Evolutionary conservation across 306 rosid genomes (phyloP).

Genomic region (Biancaea sappan): DNA sequence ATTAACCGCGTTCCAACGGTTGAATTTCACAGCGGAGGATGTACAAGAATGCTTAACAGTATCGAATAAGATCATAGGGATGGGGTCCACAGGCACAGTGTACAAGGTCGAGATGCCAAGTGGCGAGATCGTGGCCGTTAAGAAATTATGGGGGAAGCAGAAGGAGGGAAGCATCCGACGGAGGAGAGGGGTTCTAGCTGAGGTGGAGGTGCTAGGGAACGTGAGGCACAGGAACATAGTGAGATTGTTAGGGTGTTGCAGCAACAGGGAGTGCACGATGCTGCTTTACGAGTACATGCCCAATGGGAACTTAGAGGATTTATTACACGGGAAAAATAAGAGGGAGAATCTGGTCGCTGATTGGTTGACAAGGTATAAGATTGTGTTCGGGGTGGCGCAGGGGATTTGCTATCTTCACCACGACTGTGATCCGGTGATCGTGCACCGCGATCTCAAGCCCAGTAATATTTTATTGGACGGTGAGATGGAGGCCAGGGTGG

Average conservation of each 20-base stretch:
- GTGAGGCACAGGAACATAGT: constrained; percentile 98
- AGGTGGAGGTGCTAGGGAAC: constrained; percentile 89
- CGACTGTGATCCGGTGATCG: constrained; percentile 85
- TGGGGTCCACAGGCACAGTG: constrained; percentile 94
- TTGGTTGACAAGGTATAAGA: constrained; percentile 85
- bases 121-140: constrained; percentile 92
- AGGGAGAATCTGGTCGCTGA: constrained; percentile 66
- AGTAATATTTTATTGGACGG: constrained; percentile 79
- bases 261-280: constrained; percentile 86
- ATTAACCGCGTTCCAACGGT: constrained; percentile 82
- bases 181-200: constrained; percentile 86
- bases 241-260: constrained; percentile 89
- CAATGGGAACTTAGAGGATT: constrained; percentile 79
- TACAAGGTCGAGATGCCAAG: constrained; percentile 88
- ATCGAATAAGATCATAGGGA: constrained; percentile 76
- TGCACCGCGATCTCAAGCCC: constrained; percentile 90
- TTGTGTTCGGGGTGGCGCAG: constrained; percentile 92
- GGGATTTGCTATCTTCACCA: constrained; percentile 96
- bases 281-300: constrained; percentile 93
- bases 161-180: constrained; percentile 62
- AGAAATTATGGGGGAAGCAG: constrained; percentile 81
- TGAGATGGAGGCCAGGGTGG: constrained; percentile 91
- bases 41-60: constrained; percentile 68
- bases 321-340: constrained; percentile 71
- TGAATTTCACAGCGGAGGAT: constrained; percentile 89